A percentile compares a stretch with the other conserved stretches of the same genome.
Conservation (phyloP, 495 filamentous ascomycete genomes). For the Coniosporium apollinis region DNA sequence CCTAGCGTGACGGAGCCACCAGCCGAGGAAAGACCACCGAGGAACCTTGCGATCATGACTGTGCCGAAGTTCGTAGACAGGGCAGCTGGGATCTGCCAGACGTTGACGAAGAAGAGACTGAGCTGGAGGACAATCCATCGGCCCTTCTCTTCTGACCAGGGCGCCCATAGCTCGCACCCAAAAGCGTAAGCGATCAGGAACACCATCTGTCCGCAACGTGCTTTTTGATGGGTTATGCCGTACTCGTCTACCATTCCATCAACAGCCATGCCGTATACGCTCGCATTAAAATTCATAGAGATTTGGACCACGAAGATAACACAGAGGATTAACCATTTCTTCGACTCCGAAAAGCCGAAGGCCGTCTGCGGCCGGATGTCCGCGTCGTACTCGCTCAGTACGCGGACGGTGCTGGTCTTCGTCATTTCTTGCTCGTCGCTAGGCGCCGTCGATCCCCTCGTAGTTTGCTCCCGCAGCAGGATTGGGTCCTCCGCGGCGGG, state of each 20-base stretch:
- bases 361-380: too few species aligned
- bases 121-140: slow-evolving; percentile 57
- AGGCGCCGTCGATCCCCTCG: too few species aligned
- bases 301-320: slow-evolving; percentile 63
- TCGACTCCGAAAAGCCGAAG: slow-evolving; percentile 44
- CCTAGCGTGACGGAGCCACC: slow-evolving; percentile 69
- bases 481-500: too few species aligned
- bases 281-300: slow-evolving; percentile 78
- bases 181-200: slow-evolving; percentile 64
- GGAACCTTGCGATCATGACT: slow-evolving; percentile 44
- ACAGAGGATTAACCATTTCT: slow-evolving; percentile 59
- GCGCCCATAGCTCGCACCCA: slow-evolving; percentile 70
- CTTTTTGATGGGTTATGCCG: slow-evolving; percentile 43
- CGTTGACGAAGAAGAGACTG: slow-evolving; percentile 52
- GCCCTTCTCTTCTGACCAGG: slow-evolving; percentile 68
- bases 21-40: slow-evolving; percentile 57
- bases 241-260: slow-evolving; percentile 43
- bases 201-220: slow-evolving; percentile 47
- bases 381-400: too few species aligned
- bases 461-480: too few species aligned
- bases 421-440: too few species aligned
- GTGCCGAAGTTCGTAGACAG: slow-evolving; percentile 52
- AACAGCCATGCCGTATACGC: slow-evolving; percentile 52
- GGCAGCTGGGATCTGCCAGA: slow-evolving; percentile 58
- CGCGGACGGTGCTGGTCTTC: too few species aligned